phyloP scores from a whole-genome alignment of 148 eudicot species.

The Rhododendron simsii region DNA sequence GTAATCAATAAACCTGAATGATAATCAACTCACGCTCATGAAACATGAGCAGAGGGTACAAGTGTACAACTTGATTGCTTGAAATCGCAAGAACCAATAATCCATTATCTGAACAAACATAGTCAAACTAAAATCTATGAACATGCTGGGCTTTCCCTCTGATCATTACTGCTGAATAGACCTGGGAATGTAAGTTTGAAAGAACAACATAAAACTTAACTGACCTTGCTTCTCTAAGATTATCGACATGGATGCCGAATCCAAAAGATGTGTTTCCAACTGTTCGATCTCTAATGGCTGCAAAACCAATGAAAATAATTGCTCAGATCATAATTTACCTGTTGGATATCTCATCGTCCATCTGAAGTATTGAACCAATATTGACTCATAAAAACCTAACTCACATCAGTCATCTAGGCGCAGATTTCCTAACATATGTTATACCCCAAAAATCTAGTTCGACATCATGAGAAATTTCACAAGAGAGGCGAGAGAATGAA shows the following conservation, averaged over 20 bases:
- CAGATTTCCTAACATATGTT: background rate
- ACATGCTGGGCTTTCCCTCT: background rate
- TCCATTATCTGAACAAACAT: background rate
- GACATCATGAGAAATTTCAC: background rate
- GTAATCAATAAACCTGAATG: background rate
- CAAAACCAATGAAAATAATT: constrained; percentile 2
- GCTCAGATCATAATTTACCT: background rate
- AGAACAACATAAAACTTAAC: constrained; percentile 1
- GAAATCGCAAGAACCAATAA: background rate
- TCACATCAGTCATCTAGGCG: background rate
- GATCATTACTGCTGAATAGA: background rate
- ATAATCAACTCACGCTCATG: background rate
- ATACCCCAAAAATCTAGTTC: background rate
- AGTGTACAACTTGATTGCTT: background rate
- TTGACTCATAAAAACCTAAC: background rate
- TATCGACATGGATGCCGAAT: constrained; percentile 68
- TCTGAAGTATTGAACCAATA: background rate
- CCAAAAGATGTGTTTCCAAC: constrained; percentile 61
- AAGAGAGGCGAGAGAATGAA: background rate
- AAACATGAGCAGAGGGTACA: background rate
- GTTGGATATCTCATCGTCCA: background rate
- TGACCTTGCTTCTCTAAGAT: constrained; percentile 83
- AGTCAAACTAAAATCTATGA: background rate
- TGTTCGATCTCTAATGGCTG: constrained; percentile 67
- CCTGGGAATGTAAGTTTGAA: background rate